A percentile compares a stretch with the other conserved stretches of the same genome.
Conservation (phyloP, 169 alveolate species). For the Perkinsus olseni region DNA sequence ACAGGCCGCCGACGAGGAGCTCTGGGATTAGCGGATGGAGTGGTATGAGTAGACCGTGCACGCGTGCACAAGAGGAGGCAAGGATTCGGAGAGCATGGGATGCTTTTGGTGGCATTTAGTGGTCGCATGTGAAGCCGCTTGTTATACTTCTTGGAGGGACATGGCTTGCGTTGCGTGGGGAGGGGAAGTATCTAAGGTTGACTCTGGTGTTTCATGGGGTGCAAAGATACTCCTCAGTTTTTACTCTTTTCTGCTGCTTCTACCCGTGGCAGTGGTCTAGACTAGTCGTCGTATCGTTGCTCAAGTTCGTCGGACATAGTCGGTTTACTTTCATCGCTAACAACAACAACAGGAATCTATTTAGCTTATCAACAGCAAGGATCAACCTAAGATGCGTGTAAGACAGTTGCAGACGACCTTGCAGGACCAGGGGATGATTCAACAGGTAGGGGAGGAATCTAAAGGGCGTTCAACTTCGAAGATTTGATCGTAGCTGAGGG, state of each 20-base stretch:
- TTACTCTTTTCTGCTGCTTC: background rate
- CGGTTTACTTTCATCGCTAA: too few species aligned
- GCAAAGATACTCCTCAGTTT: background rate
- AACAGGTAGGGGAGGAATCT: constrained; percentile 2
- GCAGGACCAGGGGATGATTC: constrained; percentile 15
- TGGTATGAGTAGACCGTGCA: background rate
- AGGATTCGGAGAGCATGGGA: background rate
- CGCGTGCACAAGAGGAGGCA: background rate
- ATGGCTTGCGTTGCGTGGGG: too few species aligned
- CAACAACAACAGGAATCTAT: too few species aligned
- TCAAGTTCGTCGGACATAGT: too few species aligned
- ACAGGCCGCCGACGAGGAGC: background rate
- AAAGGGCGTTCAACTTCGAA: too few species aligned
- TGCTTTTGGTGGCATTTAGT: background rate
- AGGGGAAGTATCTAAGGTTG: too few species aligned
- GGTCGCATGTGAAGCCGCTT: background rate
- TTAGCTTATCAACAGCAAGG: too few species aligned
- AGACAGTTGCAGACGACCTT: constrained; percentile 29
- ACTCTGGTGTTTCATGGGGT: too few species aligned
- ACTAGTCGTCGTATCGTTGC: too few species aligned
- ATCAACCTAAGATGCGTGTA: constrained; percentile 14
- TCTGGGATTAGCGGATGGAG: background rate
- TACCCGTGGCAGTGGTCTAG: background rate
- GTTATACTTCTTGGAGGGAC: too few species aligned
- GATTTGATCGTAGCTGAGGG: background rate